Conservation (phyloP, 441 rosid species). For the Hura crepitans region DNA sequence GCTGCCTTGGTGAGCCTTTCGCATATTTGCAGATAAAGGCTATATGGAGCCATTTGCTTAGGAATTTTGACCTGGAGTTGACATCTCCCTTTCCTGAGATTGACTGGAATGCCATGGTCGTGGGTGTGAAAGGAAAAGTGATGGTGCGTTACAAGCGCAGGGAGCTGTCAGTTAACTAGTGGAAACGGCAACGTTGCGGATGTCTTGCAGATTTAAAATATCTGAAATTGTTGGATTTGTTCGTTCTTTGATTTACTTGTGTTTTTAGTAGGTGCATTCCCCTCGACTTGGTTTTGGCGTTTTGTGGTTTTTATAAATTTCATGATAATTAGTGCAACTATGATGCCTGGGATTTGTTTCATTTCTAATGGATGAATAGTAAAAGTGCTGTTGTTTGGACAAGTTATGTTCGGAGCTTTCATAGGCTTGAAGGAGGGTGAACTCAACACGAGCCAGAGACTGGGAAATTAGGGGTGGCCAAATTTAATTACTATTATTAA, state of each 20-base stretch:
- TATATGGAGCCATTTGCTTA: conserved; percentile 93
- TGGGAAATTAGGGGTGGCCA: too few relatives aligned
- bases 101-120: conserved; percentile 99
- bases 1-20: conserved; percentile 97
- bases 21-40: conserved; percentile 99
- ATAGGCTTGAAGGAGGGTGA: background rate
- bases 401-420: background rate
- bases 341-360: conserved; percentile 6
- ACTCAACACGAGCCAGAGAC: too few relatives aligned
- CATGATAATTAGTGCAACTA: background rate
- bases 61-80: conserved; percentile 87
- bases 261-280: conserved; percentile 10
- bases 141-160: conserved; percentile 92
- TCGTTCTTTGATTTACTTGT: conserved; percentile 7
- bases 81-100: conserved; percentile 92
- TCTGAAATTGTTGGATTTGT: conserved; percentile 8
- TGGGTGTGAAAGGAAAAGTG: conserved; percentile 93
- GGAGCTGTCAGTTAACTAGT: conserved; percentile 42
- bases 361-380: background rate
- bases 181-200: background rate
- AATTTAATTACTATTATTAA: too few relatives aligned
- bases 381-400: background rate
- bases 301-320: background rate
- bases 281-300: background rate
- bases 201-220: conserved; percentile 8